These are phyloP conservation scores for Eragrostis curvula DNA, from an alignment of 176 grass and related monocot species.

Conservation along the genomic window DNA sequence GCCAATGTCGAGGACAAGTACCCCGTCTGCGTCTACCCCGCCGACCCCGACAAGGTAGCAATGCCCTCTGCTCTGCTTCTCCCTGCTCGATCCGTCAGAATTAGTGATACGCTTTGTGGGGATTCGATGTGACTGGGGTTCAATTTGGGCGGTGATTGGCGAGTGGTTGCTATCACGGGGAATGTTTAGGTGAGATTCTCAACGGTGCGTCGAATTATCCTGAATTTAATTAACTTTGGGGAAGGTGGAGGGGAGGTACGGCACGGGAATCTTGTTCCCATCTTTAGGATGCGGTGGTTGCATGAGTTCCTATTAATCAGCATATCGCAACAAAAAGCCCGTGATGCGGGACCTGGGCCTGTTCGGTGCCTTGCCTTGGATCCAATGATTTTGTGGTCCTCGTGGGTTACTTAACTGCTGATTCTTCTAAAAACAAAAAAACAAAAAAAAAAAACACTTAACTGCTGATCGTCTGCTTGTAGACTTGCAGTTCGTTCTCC, in stretches of 20 bases:
- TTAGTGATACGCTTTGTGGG: not conserved
- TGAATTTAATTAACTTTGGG: not conserved
- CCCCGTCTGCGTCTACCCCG: slow-evolving; percentile 77
- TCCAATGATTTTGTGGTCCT: slow-evolving; percentile 1
- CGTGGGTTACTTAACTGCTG: not conserved
- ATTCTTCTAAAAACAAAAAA: too few relatives aligned
- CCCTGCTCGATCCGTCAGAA: not conserved
- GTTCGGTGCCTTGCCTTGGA: slow-evolving; percentile 22
- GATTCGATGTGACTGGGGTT: not conserved
- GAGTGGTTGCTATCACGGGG: slow-evolving; percentile 2
- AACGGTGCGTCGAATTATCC: not conserved
- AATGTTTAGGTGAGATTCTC: not conserved
- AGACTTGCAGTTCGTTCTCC: not conserved
- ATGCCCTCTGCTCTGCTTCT: not conserved
- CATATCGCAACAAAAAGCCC: slow-evolving; percentile 27
- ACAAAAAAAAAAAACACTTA: too few relatives aligned
- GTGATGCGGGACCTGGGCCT: slow-evolving; percentile 19
- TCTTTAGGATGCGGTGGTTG: slow-evolving; percentile 27
- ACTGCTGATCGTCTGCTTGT: slow-evolving; percentile 10
- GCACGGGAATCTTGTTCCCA: slow-evolving; percentile 35
- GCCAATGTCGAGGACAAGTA: slow-evolving; percentile 91
- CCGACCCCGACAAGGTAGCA: slow-evolving; percentile 77
- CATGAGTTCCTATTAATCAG: not conserved
- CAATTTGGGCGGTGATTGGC: slow-evolving; percentile 20
- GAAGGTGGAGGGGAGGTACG: not conserved